Base-by-base conservation (phyloP, 176 grass and related monocot genomes). In the Bolboschoenus planiculmis region DNA sequence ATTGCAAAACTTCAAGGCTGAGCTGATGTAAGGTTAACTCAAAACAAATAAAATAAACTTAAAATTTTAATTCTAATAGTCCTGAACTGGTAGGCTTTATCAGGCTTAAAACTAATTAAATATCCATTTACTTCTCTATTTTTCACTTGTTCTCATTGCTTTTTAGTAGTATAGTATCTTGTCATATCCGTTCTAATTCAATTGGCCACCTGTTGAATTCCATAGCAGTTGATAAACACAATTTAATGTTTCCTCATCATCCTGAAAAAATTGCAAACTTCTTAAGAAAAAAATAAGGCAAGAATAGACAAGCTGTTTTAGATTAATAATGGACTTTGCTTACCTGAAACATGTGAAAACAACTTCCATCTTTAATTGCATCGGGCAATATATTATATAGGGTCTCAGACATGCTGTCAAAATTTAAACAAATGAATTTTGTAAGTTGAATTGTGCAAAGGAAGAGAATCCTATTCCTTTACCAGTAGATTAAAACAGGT, bases 401-500 rank as follows among this genome's bases (percentile, higher is more conserved):
- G 72, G 5, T 76, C 26, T 18, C 26, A 4, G 72, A 44, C 1
- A 76, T 44, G 0, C 72, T 76, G 72, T 18, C 44, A 76, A 5
- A 30, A 47, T n/a, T n/a, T n/a, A n/a, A 75, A 7, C 24, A 76
- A 76, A 51, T 50, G 44, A 1, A 10, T 74, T 76, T 76, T 51
- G 44, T 76, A 76, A 51, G 72, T 76, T 48, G 34, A 39, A n/a
- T 71, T 71, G 66, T 71, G 5, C n/a, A 20, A 36, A 67, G 63
- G 7, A 43, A 44, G 18, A 71, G 66, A 43, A 71, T 43, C 37
- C 37, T 70, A 16, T 20, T 35, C 30, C 15, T 30, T 39, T 3
- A 39, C n/a, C n/a, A n/a, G n/a, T n/a, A n/a, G n/a, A n/a, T n/a
- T n/a, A n/a, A n/a, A n/a, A n/a, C n/a, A n/a, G n/a, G n/a, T n/a